Base-by-base conservation (phyloP, 1,284 basidiomycete species). In the Apiotrichum gracile region DNA sequence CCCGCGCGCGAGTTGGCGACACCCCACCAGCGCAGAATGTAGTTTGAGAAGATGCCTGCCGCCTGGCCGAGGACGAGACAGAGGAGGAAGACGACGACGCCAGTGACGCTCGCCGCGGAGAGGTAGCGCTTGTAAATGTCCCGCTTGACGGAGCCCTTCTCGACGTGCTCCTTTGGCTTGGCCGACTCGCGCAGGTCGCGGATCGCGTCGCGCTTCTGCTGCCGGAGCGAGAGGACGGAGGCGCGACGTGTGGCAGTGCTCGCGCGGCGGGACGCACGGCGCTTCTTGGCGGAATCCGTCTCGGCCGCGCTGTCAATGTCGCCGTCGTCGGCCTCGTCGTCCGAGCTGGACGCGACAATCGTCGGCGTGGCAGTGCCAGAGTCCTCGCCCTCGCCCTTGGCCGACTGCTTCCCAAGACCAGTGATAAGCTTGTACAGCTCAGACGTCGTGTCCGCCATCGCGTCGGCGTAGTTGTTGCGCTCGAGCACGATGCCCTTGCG, bases 401-500 rank as follows among this genome's bases (percentile, higher is more conserved):
- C 64, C 1, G 69, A 61, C 58, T 76, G 74, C 62, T 78, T 78
- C 33, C 79, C 79, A 17, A 80, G 75, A 41, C 77, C 77, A 40
- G 76, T 73, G 55, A 96, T 81, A n/a, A 97, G 81, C 67, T 86
- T 88, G 67, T 82, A 81, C 33, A 96, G 74, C 61, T 91, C 87
- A 41, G 84, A 81, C 8, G 84, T 80, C 0, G 80, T 73, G 61
- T 87, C 83, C 24, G 74, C 77, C 72, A 87, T 80, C 12, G 91
- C 80, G 12, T 80, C 77, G 9, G 77, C 72, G 67, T 86, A 92
- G 0, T 84, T 78, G 5, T 88, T 88, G 37, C 77, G 78, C 75
- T 97, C 92, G 24, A 92, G 74, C 52, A 97, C 84, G 65, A 90
- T 84, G 13, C 92, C 92, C 19, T 84, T 81, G 22, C 89, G 85